These are phyloP conservation scores for Hymenoscyphus repandus DNA, from an alignment of 2,329 filamentous ascomycete species.

Conservation along the genomic window DNA sequence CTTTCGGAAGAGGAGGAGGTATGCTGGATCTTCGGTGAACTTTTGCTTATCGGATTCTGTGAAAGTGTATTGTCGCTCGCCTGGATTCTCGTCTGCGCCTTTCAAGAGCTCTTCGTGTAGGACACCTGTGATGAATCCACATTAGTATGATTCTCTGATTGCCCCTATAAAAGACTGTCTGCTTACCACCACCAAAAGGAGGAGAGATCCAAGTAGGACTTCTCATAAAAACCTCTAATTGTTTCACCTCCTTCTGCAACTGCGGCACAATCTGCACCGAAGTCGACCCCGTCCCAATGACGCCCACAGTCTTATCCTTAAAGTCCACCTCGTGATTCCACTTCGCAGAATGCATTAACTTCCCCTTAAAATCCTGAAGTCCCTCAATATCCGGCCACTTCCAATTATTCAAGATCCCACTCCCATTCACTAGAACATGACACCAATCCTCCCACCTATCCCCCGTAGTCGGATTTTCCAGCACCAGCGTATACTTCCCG, in stretches of 20 bases:
- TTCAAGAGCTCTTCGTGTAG: conserved; percentile 11
- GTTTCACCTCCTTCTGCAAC: conserved; percentile 30
- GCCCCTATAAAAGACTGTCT: background rate
- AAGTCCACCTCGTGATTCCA: conserved; percentile 38
- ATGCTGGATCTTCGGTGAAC: conserved; percentile 37
- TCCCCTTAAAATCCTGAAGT: conserved; percentile 39
- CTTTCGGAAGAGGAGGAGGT: conserved; percentile 39
- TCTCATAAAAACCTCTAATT: conserved; percentile 19
- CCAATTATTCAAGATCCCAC: conserved; percentile 20
- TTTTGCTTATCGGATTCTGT: conserved; percentile 34
- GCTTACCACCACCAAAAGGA: conserved; percentile 19
- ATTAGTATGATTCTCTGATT: background rate
- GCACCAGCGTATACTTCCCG: conserved; percentile 43
- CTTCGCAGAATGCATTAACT: conserved; percentile 38
- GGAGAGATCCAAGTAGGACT: conserved; percentile 19
- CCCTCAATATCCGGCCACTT: conserved; percentile 44
- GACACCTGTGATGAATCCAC: conserved; percentile 6
- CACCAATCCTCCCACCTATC: conserved; percentile 28
- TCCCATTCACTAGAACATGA: conserved; percentile 18
- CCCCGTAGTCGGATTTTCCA: conserved; percentile 37
- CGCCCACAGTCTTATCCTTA: conserved; percentile 26
- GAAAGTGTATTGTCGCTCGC: conserved; percentile 35
- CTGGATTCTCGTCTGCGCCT: conserved; percentile 28
- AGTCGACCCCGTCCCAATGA: conserved; percentile 35
- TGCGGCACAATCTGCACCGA: conserved; percentile 32